Conservation (phyloP, 2,329 filamentous ascomycete species). For the Hypoxylon sp. region DNA sequence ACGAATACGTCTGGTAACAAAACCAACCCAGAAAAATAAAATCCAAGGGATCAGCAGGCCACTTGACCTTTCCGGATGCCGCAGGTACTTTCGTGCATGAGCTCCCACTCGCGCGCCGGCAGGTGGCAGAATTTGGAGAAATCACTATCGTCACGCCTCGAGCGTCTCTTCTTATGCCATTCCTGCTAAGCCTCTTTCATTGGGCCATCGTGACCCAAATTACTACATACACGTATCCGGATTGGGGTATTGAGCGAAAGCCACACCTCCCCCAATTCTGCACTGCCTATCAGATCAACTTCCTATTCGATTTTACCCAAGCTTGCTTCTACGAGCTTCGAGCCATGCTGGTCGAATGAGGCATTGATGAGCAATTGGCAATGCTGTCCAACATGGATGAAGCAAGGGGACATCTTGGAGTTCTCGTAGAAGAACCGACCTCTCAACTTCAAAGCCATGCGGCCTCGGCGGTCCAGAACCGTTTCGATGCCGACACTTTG, state of each 20-base stretch:
- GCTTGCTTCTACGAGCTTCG: constrained; percentile 38
- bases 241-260: constrained; percentile 28
- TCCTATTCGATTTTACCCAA: constrained; percentile 31
- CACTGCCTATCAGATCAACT: constrained; percentile 24
- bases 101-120: constrained; percentile 24
- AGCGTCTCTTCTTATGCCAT: constrained; percentile 11
- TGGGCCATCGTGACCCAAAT: constrained; percentile 19
- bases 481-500: constrained; percentile 6
- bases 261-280: constrained; percentile 17
- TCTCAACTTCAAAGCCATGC: constrained; percentile 4
- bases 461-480: constrained; percentile 3
- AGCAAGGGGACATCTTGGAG: constrained; percentile 29
- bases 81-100: constrained; percentile 44
- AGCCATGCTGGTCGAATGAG: constrained; percentile 23
- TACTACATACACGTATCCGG: constrained; percentile 29
- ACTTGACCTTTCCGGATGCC: constrained; percentile 41
- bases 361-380: constrained; percentile 25
- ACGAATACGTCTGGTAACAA: constrained; percentile 20
- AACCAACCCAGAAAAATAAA: too few relatives aligned
- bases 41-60: constrained; percentile 43
- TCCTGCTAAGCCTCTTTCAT: constrained; percentile 15
- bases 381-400: constrained; percentile 21
- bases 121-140: constrained; percentile 37
- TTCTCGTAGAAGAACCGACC: constrained; percentile 16
- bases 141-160: constrained; percentile 33